These are phyloP conservation scores for Ophioceras dolichostomum DNA, from an alignment of 2,329 filamentous ascomycete species.

Conservation along the genomic window DNA sequence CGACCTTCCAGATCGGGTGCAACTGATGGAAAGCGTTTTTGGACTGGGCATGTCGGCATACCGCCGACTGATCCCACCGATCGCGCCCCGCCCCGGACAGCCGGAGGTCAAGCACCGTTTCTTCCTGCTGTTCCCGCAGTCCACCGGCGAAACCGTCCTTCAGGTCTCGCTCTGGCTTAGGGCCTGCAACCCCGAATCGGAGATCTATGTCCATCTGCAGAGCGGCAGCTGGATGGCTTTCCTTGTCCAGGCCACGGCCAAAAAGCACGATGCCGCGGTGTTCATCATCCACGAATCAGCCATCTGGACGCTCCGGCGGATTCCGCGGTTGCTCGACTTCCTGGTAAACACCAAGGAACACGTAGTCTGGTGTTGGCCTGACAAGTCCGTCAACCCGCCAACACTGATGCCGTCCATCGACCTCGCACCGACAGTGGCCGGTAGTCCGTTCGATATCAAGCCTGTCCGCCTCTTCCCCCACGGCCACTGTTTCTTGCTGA, in stretches of 20 bases:
- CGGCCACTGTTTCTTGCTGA: constrained; percentile 31
- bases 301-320: constrained; percentile 21
- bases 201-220: constrained; percentile 25
- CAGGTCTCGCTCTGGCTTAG: constrained; percentile 33
- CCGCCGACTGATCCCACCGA: constrained; percentile 3
- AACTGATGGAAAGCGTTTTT: constrained; percentile 13
- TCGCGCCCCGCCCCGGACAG: constrained; percentile 3
- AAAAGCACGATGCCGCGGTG: constrained; percentile 17
- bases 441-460: not conserved
- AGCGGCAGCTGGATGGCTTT: constrained; percentile 37
- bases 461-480: constrained; percentile 28
- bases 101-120: constrained; percentile 21
- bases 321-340: constrained; percentile 22
- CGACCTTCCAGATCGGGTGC: constrained; percentile 4
- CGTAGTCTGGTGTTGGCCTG: constrained; percentile 26
- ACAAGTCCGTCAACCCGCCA: constrained; percentile 7
- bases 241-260: constrained; percentile 9
- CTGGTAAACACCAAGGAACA: constrained; percentile 15
- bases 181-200: constrained; percentile 23
- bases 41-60: constrained; percentile 18
- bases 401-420: not conserved
- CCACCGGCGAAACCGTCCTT: constrained; percentile 18
- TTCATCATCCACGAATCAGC: constrained; percentile 31
- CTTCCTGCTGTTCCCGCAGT: constrained; percentile 36
- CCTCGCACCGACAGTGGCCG: not conserved